Base-by-base conservation (phyloP, 768 basidiomycete genomes). In the Pholiota microspora region DNA sequence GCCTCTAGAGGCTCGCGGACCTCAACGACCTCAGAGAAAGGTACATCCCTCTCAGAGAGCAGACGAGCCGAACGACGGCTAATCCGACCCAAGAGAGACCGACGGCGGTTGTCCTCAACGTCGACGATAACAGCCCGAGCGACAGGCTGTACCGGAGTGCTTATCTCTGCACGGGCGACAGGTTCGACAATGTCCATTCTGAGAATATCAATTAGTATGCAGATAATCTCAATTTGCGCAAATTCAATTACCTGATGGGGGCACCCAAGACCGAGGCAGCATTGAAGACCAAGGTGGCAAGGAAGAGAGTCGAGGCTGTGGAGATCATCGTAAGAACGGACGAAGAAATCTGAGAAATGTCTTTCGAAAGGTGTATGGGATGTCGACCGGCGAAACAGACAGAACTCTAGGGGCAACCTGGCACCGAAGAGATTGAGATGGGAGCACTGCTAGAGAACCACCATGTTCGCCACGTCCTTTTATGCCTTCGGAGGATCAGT, bases 371-470 rank as follows among this genome's bases (percentile, higher is more conserved):
- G 63, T 59, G 60, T 64, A 58, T 59, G 62, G 67, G 68, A 68
- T 63, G 68, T 73, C 73, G 69, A 73, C 74, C 73, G 67, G 73
- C 68, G 72, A 65, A 73, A 66, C 55, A 68, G 69, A 72, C 67
- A 58, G 60, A 44, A 72, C 70, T 73, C 71, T 74, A 59, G 68
- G 69, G 73, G 76, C 73, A 73, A 75, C 74, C 74, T 71, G 69
- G 73, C 69, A 68, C 74, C 73, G 65, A 71, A 72, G 72, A 71
- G 69, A 64, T 63, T 62, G 64, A 59, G 64, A 68, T 69, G 67
- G 65, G 76, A 76, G 76, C 74, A 74, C 76, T 73, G 76, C 76
- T 76, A 59, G 67, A 60, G 73, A 71, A 63, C 64, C 59, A 54
- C 47, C 10, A 46, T 59, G 55, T 62, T 50, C 42, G 6, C 21